Evolutionary conservation across 805 yeast species (phyloP), one percentile per base, ranked within the genome.

Genomic region (Kodamaea hsintzibuensis): DNA sequence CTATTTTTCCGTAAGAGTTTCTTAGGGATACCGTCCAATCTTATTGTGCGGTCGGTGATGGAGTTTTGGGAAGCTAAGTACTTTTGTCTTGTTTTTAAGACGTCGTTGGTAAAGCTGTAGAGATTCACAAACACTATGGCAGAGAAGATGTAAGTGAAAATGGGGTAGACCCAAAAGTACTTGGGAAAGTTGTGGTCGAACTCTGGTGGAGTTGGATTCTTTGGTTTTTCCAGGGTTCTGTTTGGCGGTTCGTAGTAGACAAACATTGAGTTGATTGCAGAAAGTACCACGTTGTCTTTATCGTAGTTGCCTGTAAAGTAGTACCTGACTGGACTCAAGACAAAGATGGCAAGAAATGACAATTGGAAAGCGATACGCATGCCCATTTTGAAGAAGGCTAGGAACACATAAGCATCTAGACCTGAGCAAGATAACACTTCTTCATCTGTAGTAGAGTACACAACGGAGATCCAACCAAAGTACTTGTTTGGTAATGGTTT

Each of bases 61-160:
- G 86, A 79, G 65, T 81, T 75, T 61, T 83, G 87, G 4, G 82
- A 74, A 0, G 87, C 88, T 54, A 83, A 67, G 62, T 81, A 82
- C 58, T 78, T 74, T 60, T 83, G 88, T 42, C 88, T 67, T 1
- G 82, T 78, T 56, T 74, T 74, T 47, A 83, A 74, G 35, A 83
- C 80, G 51, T 68, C 70, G 13, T 72, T 69, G 17, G 87, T 83
- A 62, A 73, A 80, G 47, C 70, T 70, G 59, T 76, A 77, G 19
- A 82, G 58, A 57, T 73, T 76, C 53, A 69, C 71, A 56, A 74
- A 78, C 25, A 81, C 81, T 8, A 82, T 68, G 1, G 68, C 65
- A 1, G 85, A 78, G 65, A 83, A 83, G 12, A 76, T 57, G 62
- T 82, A 83, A 1, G 86, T 82, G 74, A 82, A 83, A 1, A 80